These are phyloP conservation scores for Psilocybe cyanescens DNA, from an alignment of 768 basidiomycete genomes.

Conservation along the genomic window DNA sequence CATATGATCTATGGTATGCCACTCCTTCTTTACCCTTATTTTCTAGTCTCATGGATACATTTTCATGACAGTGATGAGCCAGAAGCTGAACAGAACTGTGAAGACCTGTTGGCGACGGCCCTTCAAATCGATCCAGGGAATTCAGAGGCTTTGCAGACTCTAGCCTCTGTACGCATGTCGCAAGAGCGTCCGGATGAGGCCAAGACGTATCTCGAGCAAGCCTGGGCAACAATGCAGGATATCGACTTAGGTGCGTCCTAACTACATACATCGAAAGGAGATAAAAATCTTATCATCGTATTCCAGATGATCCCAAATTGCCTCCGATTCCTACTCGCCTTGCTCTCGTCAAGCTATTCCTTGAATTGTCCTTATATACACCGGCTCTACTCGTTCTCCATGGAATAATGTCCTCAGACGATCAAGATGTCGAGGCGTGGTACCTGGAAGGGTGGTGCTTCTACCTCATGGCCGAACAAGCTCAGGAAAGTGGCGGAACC, in stretches of 20 bases:
- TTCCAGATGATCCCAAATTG: constrained; percentile 62
- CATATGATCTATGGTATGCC: constrained; percentile 81
- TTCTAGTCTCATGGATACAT: background rate
- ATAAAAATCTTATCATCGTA: constrained; percentile 3
- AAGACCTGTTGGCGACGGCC: constrained; percentile 74
- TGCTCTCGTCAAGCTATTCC: constrained; percentile 76
- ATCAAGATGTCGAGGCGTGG: constrained; percentile 90
- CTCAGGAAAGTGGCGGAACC: constrained; percentile 56
- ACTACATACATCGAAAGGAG: background rate
- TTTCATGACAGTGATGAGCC: constrained; percentile 69
- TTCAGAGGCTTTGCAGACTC: constrained; percentile 75
- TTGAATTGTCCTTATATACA: constrained; percentile 74
- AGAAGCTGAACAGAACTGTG: constrained; percentile 81
- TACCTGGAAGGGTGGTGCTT: constrained; percentile 96
- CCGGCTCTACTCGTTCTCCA: constrained; percentile 79
- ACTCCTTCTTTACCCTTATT: background rate
- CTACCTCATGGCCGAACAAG: constrained; percentile 79
- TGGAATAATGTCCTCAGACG: constrained; percentile 79
- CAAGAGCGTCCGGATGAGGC: constrained; percentile 87
- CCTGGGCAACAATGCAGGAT: constrained; percentile 74
- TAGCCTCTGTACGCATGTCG: constrained; percentile 89
- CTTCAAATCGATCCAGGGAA: constrained; percentile 75
- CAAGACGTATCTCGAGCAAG: constrained; percentile 63
- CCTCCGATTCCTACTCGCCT: constrained; percentile 78
- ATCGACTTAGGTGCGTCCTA: constrained; percentile 49